phyloP scores from a whole-genome alignment of 2,329 filamentous ascomycete genomes.

The Fusarium drepaniforme region DNA sequence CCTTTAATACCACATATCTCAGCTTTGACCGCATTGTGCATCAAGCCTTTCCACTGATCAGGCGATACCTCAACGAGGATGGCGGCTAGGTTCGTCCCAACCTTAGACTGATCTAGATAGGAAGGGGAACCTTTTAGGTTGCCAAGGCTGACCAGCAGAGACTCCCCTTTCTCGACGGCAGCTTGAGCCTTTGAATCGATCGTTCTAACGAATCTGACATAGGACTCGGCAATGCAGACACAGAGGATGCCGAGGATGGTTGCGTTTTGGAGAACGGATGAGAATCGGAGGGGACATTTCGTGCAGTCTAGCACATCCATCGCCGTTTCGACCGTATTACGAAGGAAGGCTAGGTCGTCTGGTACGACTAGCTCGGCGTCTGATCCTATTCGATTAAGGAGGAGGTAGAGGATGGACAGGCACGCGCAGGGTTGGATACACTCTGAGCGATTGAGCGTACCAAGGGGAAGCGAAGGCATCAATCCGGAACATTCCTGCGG shows the following conservation, averaged over 20 bases:
- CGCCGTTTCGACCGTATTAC: neutral
- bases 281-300: neutral
- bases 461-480: neutral
- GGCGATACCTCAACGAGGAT: neutral
- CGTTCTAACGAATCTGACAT: neutral
- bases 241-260: neutral
- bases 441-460: neutral
- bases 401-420: neutral
- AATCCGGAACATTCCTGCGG: neutral
- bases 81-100: neutral
- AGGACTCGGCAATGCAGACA: neutral
- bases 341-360: neutral
- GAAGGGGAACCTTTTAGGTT: neutral
- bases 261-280: neutral
- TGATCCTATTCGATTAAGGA: neutral
- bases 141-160: neutral
- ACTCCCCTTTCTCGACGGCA: neutral
- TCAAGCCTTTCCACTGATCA: neutral
- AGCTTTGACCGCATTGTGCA: neutral
- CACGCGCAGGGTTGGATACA: neutral
- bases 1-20: neutral
- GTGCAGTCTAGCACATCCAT: neutral
- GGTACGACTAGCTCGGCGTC: neutral
- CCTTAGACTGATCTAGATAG: neutral
- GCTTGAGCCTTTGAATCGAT: neutral